Conservation (phyloP, 768 basidiomycete species). For the Suillus subaureus region DNA sequence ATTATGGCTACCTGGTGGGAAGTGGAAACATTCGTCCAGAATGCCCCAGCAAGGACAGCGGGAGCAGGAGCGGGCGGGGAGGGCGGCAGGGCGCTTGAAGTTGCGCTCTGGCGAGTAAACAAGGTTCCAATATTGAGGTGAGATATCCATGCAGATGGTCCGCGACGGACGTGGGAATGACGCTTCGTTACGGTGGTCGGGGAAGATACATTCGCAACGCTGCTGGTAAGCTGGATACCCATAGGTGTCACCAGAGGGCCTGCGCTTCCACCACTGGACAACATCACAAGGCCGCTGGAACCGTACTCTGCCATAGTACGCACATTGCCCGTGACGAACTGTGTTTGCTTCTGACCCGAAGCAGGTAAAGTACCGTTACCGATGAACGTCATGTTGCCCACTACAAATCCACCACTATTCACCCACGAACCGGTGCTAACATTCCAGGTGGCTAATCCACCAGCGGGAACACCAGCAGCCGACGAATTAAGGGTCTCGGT, state of each 20-base stretch:
- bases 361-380: slow-evolving; percentile 61
- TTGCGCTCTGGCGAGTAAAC: slow-evolving; percentile 53
- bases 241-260: slow-evolving; percentile 66
- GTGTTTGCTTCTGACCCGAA: slow-evolving; percentile 40
- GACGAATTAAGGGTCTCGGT: slow-evolving; percentile 44
- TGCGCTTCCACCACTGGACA: slow-evolving; percentile 66
- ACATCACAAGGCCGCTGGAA: slow-evolving; percentile 77
- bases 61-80: slow-evolving; percentile 64
- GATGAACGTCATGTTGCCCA: slow-evolving; percentile 70
- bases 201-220: slow-evolving; percentile 34
- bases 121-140: slow-evolving; percentile 45
- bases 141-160: slow-evolving; percentile 50
- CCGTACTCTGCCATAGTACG: slow-evolving; percentile 60
- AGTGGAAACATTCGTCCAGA: slow-evolving; percentile 83
- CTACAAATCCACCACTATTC: slow-evolving; percentile 72
- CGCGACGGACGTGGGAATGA: slow-evolving; percentile 37
- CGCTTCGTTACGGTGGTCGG: slow-evolving; percentile 40
- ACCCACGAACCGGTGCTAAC: slow-evolving; percentile 62
- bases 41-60: slow-evolving; percentile 81
- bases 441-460: slow-evolving; percentile 82
- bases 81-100: slow-evolving; percentile 55
- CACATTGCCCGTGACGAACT: slow-evolving; percentile 74
- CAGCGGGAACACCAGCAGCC: slow-evolving; percentile 38
- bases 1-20: slow-evolving; percentile 71
- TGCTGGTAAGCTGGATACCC: slow-evolving; percentile 52